Base-by-base conservation (phyloP, 768 basidiomycete species). In the Kwoniella newhampshirensis region DNA sequence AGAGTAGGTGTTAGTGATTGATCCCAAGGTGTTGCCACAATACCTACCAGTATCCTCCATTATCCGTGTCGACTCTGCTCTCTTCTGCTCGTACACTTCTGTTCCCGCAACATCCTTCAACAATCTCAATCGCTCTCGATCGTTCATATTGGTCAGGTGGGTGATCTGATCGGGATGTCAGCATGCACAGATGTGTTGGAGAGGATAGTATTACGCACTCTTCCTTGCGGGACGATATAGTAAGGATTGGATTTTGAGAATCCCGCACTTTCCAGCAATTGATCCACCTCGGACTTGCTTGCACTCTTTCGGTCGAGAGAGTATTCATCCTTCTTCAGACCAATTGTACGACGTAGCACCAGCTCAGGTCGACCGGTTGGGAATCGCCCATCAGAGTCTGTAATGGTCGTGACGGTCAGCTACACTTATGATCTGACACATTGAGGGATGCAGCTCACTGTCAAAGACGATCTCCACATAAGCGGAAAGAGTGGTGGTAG, bases 181-280 rank as follows among this genome's bases (percentile, higher is more conserved):
- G 59, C 41, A 41, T 15, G 9, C 18, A 55, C 9, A 12, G n/a
- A 26, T 17, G 45, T 32, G 49, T 21, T 25, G 40, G 1, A 17
- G 18, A 11, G 27, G 26, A 23, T 30, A 17, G 25, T 3, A 46
- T 25, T 15, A 82, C 86, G 77, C 67, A 96, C 93, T 48, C 94
- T 81, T 50, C 96, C 96, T 80, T 99, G 96, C 1, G 96, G 96
- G 0, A 98, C 94, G 64, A 99, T 99, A 70, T 98, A 99, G 75
- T 98, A 99, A 0, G 96, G 96, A 71, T 98, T 99, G n/a, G 87
- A 87, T 72, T 91, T 89, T 78, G 89, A 91, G 80, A 99, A 99
- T 0, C 96, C 94, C 1, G 96, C 96, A 71, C 87, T 89, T 75
- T 98, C 96, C 43, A 99, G 82, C 23, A 98, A 81, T 70, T 91